A percentile compares a stretch with the other conserved stretches of the same genome.
Evolutionary conservation across 257 asterid species (phyloP).

Genomic region (Vinca minor): DNA sequence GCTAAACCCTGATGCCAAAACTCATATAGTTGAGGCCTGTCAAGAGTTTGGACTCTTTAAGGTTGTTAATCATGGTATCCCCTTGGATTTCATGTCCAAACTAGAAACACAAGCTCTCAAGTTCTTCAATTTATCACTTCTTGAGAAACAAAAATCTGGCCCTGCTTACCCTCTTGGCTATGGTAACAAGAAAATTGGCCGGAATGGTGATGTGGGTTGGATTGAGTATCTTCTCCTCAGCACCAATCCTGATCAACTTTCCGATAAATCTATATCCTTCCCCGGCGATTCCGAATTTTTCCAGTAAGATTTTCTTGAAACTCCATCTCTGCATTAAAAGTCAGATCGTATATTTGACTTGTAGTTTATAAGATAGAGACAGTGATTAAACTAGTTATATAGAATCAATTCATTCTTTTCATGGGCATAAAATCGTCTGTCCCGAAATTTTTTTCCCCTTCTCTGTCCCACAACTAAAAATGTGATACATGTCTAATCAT

Average conservation of each 20-base stretch:
- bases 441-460: too few relatives aligned
- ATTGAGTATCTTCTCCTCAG: constrained; percentile 27
- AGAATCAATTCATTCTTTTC: too few relatives aligned
- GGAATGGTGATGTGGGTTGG: constrained; percentile 31
- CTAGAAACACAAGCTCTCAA: constrained; percentile 22
- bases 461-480: too few relatives aligned
- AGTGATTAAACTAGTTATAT: too few relatives aligned
- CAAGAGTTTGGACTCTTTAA: constrained; percentile 28
- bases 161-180: constrained; percentile 28
- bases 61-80: constrained; percentile 26
- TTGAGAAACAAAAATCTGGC: constrained; percentile 22
- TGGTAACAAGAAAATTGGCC: constrained; percentile 28
- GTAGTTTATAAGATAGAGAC: too few relatives aligned
- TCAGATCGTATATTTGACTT: too few relatives aligned
- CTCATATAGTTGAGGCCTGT: constrained; percentile 20
- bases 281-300: constrained; percentile 19
- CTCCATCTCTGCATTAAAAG: too few relatives aligned
- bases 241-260: constrained; percentile 15
- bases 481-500: too few relatives aligned
- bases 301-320: constrained; percentile 17
- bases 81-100: constrained; percentile 16
- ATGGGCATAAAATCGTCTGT: too few relatives aligned
- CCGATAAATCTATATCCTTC: constrained; percentile 4
- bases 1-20: constrained; percentile 17
- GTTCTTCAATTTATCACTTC: constrained; percentile 21